phyloP scores from a whole-genome alignment of 2,329 filamentous ascomycete genomes.

The Cladosporium cucumerinum region DNA sequence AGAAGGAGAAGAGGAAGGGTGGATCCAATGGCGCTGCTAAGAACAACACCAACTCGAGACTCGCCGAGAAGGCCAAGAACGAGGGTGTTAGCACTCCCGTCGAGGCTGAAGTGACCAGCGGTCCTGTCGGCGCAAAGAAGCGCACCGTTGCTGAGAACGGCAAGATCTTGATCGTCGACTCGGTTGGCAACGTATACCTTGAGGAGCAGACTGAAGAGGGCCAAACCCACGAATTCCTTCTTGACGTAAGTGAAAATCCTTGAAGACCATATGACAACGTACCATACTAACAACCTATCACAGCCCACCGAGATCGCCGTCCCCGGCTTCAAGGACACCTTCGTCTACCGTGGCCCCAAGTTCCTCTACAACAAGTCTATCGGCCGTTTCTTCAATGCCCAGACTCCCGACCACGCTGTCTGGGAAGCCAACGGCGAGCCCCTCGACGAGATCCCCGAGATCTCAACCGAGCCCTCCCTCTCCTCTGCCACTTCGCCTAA shows the following conservation, averaged over 20 bases:
- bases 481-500: slow-evolving; percentile 44
- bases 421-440: slow-evolving; percentile 23
- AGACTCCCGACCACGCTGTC: slow-evolving; percentile 30
- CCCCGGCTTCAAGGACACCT: slow-evolving; percentile 78
- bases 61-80: slow-evolving; percentile 49
- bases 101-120: slow-evolving; percentile 49
- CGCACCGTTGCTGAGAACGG: slow-evolving; percentile 90
- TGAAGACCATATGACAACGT: background rate
- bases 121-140: slow-evolving; percentile 75
- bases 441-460: slow-evolving; percentile 11
- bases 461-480: slow-evolving; percentile 32
- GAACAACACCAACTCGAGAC: slow-evolving; percentile 49
- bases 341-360: slow-evolving; percentile 72
- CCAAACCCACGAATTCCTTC: slow-evolving; percentile 73
- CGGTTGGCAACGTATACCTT: slow-evolving; percentile 87
- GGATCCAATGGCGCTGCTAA: slow-evolving; percentile 48
- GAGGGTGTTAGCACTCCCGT: slow-evolving; percentile 54
- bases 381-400: slow-evolving; percentile 43
- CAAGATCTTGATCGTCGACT: slow-evolving; percentile 90
- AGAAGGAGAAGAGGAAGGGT: slow-evolving; percentile 72
- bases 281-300: background rate
- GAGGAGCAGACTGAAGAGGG: slow-evolving; percentile 89
- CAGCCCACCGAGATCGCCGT: slow-evolving; percentile 74
- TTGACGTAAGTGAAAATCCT: slow-evolving; percentile 65
- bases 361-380: slow-evolving; percentile 61